Conservation (phyloP, 306 rosid genomes). For the Boehmeria nivea region DNA sequence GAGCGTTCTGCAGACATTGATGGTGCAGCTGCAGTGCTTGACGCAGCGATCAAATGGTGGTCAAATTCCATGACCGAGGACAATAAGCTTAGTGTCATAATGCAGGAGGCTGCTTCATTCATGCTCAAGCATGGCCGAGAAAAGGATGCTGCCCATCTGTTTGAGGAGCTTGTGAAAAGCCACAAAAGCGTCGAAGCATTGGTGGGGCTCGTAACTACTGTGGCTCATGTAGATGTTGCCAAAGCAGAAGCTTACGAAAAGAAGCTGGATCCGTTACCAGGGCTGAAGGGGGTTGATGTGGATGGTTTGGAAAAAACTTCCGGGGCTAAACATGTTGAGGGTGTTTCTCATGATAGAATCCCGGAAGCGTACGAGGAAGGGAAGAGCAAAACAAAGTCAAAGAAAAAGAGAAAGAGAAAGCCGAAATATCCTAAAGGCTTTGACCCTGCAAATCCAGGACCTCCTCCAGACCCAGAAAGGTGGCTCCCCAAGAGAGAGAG, state of each 20-base stretch:
- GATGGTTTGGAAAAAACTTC: slow-evolving; percentile 82
- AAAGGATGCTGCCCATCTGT: slow-evolving; percentile 73
- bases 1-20: slow-evolving; percentile 87
- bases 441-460: slow-evolving; percentile 94
- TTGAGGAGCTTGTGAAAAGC: slow-evolving; percentile 82
- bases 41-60: slow-evolving; percentile 92
- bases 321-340: slow-evolving; percentile 72
- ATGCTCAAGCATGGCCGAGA: slow-evolving; percentile 74
- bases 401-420: slow-evolving; percentile 97
- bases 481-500: slow-evolving; percentile 99
- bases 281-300: slow-evolving; percentile 73
- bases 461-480: slow-evolving; percentile 96
- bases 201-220: slow-evolving; percentile 79
- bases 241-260: slow-evolving; percentile 91
- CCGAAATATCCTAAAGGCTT: slow-evolving; percentile 95
- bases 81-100: slow-evolving; percentile 63
- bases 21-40: slow-evolving; percentile 83
- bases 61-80: slow-evolving; percentile 83
- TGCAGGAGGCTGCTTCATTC: slow-evolving; percentile 93
- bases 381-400: slow-evolving; percentile 68
- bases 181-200: slow-evolving; percentile 78
- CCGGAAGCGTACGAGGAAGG: slow-evolving; percentile 62
- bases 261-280: slow-evolving; percentile 75
- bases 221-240: slow-evolving; percentile 63
- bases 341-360: slow-evolving; percentile 31